A percentile compares a stretch with the other conserved stretches of the same genome.
These are phyloP conservation scores for Colletotrichum tabaci DNA, from an alignment of 2,329 filamentous ascomycete species.

Conservation along the genomic window DNA sequence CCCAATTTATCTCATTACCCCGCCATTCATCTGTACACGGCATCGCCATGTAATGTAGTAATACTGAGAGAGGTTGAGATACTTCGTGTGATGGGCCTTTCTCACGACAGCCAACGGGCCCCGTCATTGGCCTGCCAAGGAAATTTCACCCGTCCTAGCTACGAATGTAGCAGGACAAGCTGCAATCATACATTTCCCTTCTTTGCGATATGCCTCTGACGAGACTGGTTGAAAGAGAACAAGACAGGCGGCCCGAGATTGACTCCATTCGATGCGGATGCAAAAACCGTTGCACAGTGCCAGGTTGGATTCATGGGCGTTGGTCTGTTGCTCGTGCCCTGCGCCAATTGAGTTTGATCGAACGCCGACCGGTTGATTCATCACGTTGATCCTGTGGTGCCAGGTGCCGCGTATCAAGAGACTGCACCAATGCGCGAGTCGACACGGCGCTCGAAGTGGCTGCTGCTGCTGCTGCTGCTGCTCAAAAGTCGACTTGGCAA, in stretches of 20 bases:
- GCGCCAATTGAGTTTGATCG: constrained; percentile 23
- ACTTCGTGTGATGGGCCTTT: not conserved
- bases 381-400: constrained; percentile 13
- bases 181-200: not conserved
- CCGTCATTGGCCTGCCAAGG: not conserved
- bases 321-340: not conserved
- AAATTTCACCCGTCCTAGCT: not conserved
- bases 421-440: constrained; percentile 29
- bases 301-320: not conserved
- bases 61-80: constrained; percentile 6
- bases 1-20: not conserved
- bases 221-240: not conserved
- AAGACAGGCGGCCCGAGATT: not conserved
- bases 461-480: constrained; percentile 1
- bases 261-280: not conserved
- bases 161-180: not conserved
- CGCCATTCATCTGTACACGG: not conserved
- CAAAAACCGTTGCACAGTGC: not conserved
- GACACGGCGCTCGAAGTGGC: not conserved
- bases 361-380: constrained; percentile 29
- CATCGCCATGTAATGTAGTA: not conserved
- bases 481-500: constrained; percentile 1
- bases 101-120: not conserved
- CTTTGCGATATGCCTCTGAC: not conserved
- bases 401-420: constrained; percentile 8